Evolutionary conservation across 2,329 filamentous ascomycete genomes (phyloP).

Genomic region (Hymenoscyphus salicellus): DNA sequence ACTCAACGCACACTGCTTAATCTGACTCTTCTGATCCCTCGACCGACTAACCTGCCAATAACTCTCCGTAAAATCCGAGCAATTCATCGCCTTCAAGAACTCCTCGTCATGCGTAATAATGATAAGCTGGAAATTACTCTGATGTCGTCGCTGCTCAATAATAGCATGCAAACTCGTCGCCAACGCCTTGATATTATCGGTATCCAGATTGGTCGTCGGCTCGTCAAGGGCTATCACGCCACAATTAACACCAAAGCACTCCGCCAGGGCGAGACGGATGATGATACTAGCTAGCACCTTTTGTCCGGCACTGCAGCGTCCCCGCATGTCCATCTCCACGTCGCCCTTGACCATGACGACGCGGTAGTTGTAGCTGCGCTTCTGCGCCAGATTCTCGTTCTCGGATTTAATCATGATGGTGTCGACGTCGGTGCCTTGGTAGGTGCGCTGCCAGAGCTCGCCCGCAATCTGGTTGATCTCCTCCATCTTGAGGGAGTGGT

Average conservation of each 20-base stretch:
- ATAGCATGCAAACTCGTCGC: constrained; percentile 83
- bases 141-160: constrained; percentile 76
- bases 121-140: constrained; percentile 95
- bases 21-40: constrained; percentile 81
- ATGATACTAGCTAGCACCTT: constrained; percentile 97
- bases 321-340: constrained; percentile 98
- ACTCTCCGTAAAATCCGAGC: constrained; percentile 85
- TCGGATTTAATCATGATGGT: constrained; percentile 94
- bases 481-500: constrained; percentile 94
- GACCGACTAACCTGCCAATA: constrained; percentile 87
- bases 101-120: constrained; percentile 99
- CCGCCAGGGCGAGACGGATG: constrained; percentile 90
- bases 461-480: constrained; percentile 94
- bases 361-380: constrained; percentile 92
- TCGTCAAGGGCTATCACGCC: constrained; percentile 91
- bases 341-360: constrained; percentile 97
- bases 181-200: constrained; percentile 88
- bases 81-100: constrained; percentile 90
- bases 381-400: constrained; percentile 67
- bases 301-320: constrained; percentile 92
- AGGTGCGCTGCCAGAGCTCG: constrained; percentile 95
- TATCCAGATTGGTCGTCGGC: constrained; percentile 93
- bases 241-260: constrained; percentile 95
- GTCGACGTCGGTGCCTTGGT: constrained; percentile 95
- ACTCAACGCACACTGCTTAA: constrained; percentile 47